Evolutionary conservation across 331 rosid genomes (phyloP), one percentile per base, ranked within the genome.

Genomic region (Prunus yedoensis): DNA sequence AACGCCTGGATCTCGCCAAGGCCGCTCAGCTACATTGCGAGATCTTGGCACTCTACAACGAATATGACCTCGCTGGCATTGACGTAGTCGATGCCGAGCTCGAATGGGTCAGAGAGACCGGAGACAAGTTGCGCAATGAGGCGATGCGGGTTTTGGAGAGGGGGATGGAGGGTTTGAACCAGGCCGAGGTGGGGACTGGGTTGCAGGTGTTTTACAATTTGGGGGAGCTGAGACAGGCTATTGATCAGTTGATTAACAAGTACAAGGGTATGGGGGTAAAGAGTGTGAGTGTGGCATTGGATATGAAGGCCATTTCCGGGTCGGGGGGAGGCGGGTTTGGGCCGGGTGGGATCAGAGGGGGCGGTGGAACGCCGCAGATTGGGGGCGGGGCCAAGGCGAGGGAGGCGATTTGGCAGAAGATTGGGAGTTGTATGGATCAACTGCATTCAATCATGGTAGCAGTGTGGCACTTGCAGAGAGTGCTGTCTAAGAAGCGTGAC

Each of bases 101-200:
- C 82, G 74, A 32, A 10, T 95, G 88, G 89, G 96, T 95, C 4
- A 90, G 70, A n/a, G 97, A 90, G 47, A 89, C 91, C 0, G 97
- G 99, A 0, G 96, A 95, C 66, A 75, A 58, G 59, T 79, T 95
- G 76, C 77, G 99, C 69, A 77, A 66, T 35, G 98, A 89, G 80
- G 98, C 98, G 10, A 95, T 89, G 99, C 86, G 79, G 77, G 92
- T 93, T 17, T 77, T 95, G 47, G 95, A 89, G 66, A 68, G 96
- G 45, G 99, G 99, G 58, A 90, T 92, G 99, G 99, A 92, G 80
- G 96, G 99, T 56, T 76, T 95, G 90, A 95, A 95, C 64, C 98
- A 95, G 66, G 98, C 97, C 4, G 98, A 92, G 83, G 99, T 92
- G 16, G 99, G 98, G n/a, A 90, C 96, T 2, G 98, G 97, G 0